phyloP scores from a whole-genome alignment of 164 flowering plant genomes.

The Kingdonia uniflora region DNA sequence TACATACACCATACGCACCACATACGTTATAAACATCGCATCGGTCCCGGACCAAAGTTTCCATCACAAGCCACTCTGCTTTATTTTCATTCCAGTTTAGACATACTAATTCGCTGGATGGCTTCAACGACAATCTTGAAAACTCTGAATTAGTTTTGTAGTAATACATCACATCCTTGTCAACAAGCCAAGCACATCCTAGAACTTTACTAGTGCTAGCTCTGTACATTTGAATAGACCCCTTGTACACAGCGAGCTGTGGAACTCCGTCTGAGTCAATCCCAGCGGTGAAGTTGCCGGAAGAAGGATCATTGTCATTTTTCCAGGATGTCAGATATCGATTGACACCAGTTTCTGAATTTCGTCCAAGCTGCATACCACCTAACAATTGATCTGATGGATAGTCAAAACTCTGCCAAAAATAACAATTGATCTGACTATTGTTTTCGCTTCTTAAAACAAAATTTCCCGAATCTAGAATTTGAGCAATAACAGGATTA shows the following conservation, averaged over 20 bases:
- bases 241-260: neutral
- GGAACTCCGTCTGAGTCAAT: neutral
- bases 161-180: neutral
- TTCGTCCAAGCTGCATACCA: conserved; percentile 1
- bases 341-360: neutral
- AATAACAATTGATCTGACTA: neutral
- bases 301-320: neutral
- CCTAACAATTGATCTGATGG: neutral
- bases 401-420: conserved; percentile 4
- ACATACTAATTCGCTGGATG: neutral
- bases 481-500: neutral
- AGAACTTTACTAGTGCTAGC: neutral
- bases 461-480: neutral
- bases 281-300: neutral
- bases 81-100: conserved; percentile 10
- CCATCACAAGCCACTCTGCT: conserved; percentile 5
- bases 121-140: neutral
- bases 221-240: neutral
- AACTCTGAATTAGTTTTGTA: neutral
- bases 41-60: neutral
- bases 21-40: conserved; percentile 26
- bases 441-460: neutral
- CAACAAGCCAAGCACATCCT: neutral
- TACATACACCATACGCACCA: conserved; percentile 27
- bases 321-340: conserved; percentile 3